A percentile compares a stretch with the other conserved stretches of the same genome.
phyloP scores from a whole-genome alignment of 2,329 filamentous ascomycete species.

The Colletotrichum coccodes region DNA sequence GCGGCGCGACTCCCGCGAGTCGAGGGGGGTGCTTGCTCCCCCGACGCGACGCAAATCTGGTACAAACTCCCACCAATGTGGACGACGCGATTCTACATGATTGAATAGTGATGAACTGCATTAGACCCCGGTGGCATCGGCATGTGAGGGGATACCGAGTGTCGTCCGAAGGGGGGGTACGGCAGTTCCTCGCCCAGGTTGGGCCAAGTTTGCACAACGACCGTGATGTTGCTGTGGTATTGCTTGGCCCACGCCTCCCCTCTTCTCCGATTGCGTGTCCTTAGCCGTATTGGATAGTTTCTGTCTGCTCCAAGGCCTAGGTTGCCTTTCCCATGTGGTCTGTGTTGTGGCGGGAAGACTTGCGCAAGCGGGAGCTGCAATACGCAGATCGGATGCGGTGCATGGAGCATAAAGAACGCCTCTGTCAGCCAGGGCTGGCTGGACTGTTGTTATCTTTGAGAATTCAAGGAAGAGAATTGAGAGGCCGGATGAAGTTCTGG shows the following conservation, averaged over 20 bases:
- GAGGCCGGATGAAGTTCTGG: background rate
- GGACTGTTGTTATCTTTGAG: constrained; percentile 2
- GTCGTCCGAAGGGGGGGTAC: constrained; percentile 27
- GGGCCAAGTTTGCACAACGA: background rate
- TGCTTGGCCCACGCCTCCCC: constrained; percentile 21
- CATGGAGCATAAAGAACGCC: constrained; percentile 27
- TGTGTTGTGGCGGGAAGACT: constrained; percentile 11
- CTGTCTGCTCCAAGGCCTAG: background rate
- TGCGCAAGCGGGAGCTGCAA: constrained; percentile 19
- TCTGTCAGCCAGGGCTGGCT: background rate
- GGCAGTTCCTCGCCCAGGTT: constrained; percentile 11
- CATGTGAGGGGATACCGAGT: constrained; percentile 23
- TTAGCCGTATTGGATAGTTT: background rate
- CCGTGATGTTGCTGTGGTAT: background rate
- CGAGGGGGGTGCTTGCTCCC: background rate
- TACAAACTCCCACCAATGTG: constrained; percentile 19
- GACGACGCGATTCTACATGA: background rate
- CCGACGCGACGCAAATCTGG: constrained; percentile 2
- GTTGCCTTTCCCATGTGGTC: background rate
- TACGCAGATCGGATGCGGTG: constrained; percentile 22
- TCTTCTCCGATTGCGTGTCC: background rate
- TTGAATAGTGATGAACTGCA: constrained; percentile 20
- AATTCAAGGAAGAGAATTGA: background rate
- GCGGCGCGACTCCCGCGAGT: constrained; percentile 10
- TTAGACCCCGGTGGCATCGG: constrained; percentile 23